Conservation (phyloP, 2,329 filamentous ascomycete species). For the Arthrobotrys sinensis region DNA sequence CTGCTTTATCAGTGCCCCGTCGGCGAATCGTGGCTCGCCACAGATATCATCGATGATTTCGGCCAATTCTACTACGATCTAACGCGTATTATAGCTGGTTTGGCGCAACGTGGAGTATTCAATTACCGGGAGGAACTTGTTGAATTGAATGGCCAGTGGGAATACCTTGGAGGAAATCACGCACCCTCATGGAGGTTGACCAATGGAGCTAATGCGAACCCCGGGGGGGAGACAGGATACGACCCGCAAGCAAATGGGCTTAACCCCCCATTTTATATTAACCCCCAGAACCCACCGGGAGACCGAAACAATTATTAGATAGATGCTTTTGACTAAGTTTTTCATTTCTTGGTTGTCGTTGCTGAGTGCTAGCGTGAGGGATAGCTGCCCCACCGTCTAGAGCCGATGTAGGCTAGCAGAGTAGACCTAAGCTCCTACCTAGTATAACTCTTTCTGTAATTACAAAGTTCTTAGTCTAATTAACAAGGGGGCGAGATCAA, state of each 20-base stretch:
- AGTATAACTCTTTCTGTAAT: too few species aligned
- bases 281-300: background rate
- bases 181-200: constrained; percentile 13
- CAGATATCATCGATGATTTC: background rate
- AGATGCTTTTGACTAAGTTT: background rate
- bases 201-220: background rate
- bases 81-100: constrained; percentile 1
- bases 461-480: too few species aligned
- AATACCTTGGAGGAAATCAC: constrained; percentile 4
- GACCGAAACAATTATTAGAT: background rate
- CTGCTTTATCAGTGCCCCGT: constrained; percentile 1
- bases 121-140: background rate
- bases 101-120: constrained; percentile 9
- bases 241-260: constrained; percentile 8
- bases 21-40: constrained; percentile 1
- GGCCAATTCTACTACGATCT: background rate
- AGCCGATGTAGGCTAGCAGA: too few species aligned
- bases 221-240: constrained; percentile 1
- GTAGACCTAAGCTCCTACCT: too few species aligned
- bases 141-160: background rate
- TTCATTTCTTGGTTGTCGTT: too few species aligned
- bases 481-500: too few species aligned
- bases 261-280: constrained; percentile 1
- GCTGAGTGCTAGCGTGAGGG: too few species aligned
- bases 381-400: too few species aligned